Percentiles rank a stretch among this genome's conserved stretches.
These are phyloP conservation scores for Rhizophagus sp. DNA, from an alignment of 192 early-diverging fungal species.

Conservation along the genomic window DNA sequence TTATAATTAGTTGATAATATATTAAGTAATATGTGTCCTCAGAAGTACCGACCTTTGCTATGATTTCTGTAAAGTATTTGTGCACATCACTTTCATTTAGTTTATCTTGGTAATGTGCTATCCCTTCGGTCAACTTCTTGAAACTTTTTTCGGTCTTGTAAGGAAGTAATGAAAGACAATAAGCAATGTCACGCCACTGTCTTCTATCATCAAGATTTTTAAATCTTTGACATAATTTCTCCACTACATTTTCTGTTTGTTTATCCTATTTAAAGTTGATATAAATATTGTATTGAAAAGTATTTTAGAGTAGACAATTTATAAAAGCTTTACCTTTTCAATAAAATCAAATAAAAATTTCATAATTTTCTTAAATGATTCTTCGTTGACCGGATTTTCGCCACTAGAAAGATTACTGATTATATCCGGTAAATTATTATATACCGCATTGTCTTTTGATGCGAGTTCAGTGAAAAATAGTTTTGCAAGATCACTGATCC, in stretches of 20 bases:
- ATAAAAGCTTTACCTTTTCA: conserved; percentile 47
- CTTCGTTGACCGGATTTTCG: conserved; percentile 71
- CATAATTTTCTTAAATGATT: conserved; percentile 87
- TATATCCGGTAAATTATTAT: conserved; percentile 99
- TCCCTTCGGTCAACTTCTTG: conserved; percentile 79
- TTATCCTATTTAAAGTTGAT: conserved; percentile 67
- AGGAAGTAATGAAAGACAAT: conserved; percentile 85
- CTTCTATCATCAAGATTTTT: conserved; percentile 74
- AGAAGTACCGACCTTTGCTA: conserved; percentile 63
- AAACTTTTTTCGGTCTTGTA: conserved; percentile 87
- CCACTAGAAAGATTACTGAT: conserved; percentile 86
- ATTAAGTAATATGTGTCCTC: no score
- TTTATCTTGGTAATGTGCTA: conserved; percentile 90
- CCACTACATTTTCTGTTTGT: conserved; percentile 92
- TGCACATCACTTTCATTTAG: conserved; percentile 81
- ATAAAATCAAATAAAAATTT: conserved; percentile 95
- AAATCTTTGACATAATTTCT: conserved; percentile 96
- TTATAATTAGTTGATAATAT: not conserved
- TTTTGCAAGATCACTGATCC: conserved; percentile 90
- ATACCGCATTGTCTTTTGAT: conserved; percentile 96
- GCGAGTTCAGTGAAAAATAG: conserved; percentile 96
- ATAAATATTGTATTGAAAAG: no score
- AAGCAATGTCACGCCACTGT: conserved; percentile 92
- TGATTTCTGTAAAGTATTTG: conserved; percentile 86
- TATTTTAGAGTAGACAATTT: not conserved